Evolutionary conservation across 345 rosid genomes (phyloP), one percentile per base, ranked within the genome.

Genomic region (Syzygium jambos): DNA sequence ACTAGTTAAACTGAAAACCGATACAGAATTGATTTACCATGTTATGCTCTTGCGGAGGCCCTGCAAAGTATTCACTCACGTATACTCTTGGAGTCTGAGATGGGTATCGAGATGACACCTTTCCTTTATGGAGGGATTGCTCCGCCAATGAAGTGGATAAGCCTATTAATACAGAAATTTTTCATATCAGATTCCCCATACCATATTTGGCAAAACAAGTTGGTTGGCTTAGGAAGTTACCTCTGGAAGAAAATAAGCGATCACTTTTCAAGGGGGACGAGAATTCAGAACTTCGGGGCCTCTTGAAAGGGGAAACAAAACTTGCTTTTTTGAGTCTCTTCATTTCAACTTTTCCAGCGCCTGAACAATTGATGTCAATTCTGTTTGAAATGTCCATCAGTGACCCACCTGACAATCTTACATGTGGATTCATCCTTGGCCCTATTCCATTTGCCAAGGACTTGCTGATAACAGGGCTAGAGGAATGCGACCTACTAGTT

Each of bases 231-330:
- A 38, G n/a, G 49, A 88, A 73, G 53, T 90, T 93, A 98, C 99
- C 98, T 88, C 88, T 92, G 49, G 91, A 88, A 88, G 89, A 86
- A 84, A 54, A 88, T 65, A 91, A 86, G 89, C 57, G 51, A 91
- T 89, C 92, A 86, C 88, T 91, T 88, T 90, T 93, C 92, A 94
- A 88, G 87, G 99, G 97, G 73, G 95, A 88, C 52, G 89, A 91
- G 88, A 94, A 93, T 86, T 93, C 91, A 65, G 97, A 93, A 91
- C 87, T 92, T 73, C 98, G 94, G 25, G 99, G 99, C 92, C 90
- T 95, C 93, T 96, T 98, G 91, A 95, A 98, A 87, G 96, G 96
- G 87, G 98, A 91, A 80, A 87, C 56, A 46, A 91, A 94, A 87
- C 63, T 88, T 84, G 88, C 88, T 80, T 92, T 90, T 78, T 93